Conservation (phyloP, 345 rosid species). For the Lepidium sativum region DNA sequence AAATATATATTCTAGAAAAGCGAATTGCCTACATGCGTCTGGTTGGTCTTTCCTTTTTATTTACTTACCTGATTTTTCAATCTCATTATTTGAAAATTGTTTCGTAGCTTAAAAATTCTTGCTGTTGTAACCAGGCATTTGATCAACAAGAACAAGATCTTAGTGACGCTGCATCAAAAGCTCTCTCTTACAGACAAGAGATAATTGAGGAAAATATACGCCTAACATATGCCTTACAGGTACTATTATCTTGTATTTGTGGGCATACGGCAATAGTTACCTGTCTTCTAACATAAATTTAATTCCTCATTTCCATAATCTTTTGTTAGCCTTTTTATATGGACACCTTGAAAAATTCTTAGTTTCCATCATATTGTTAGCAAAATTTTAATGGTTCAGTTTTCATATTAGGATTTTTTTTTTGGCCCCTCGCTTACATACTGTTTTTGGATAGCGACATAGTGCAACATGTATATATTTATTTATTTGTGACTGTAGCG, state of each 20-base stretch:
- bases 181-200: conserved; percentile 94
- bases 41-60: conserved; percentile 39
- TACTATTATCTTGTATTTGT: conserved; percentile 16
- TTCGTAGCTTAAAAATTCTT: conserved; percentile 16
- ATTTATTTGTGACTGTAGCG: background rate
- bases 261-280: background rate
- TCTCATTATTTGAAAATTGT: background rate
- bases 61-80: background rate
- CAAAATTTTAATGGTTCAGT: background rate
- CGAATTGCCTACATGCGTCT: conserved; percentile 87
- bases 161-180: conserved; percentile 88
- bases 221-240: conserved; percentile 88
- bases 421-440: background rate
- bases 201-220: conserved; percentile 96
- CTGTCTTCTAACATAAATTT: background rate
- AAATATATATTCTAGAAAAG: conserved; percentile 76
- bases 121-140: conserved; percentile 56
- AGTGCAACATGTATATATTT: background rate
- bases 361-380: background rate
- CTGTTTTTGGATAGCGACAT: background rate
- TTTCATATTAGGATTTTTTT: background rate
- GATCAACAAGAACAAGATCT: conserved; percentile 98
- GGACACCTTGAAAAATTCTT: background rate
- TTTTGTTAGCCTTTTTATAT: conserved; percentile 2
- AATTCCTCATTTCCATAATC: background rate